A percentile compares a stretch with the other conserved stretches of the same genome.
Evolutionary conservation across 257 asterid species (phyloP).

Genomic region (Jacaranda mimosifolia): DNA sequence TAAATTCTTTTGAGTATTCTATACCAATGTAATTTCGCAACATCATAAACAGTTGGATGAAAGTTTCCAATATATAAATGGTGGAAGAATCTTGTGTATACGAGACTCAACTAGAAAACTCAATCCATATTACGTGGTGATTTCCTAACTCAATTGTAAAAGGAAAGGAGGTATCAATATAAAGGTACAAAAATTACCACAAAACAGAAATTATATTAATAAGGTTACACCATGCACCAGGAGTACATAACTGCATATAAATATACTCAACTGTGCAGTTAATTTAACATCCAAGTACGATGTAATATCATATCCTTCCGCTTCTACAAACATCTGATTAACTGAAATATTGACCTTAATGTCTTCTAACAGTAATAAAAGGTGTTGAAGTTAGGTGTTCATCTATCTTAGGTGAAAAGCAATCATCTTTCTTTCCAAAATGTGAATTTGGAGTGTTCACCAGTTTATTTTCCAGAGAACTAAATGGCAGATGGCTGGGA

Average conservation of each 20-base stretch:
- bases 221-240: slow-evolving; percentile 38
- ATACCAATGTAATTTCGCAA: background rate
- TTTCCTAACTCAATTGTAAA: too few relatives aligned
- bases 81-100: background rate
- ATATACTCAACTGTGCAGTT: background rate
- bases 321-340: background rate
- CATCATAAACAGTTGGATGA: too few relatives aligned
- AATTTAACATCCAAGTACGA: background rate
- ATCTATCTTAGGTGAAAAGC: slow-evolving; percentile 44
- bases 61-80: background rate
- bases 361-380: slow-evolving; percentile 49
- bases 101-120: background rate
- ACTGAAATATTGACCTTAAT: background rate
- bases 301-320: background rate
- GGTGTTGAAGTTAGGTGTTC: slow-evolving; percentile 51
- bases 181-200: too few relatives aligned
- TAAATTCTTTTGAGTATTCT: too few relatives aligned
- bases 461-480: slow-evolving; percentile 60
- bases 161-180: too few relatives aligned
- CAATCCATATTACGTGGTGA: too few relatives aligned
- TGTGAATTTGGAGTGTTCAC: slow-evolving; percentile 43
- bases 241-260: slow-evolving; percentile 32
- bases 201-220: background rate
- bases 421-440: slow-evolving; percentile 32
- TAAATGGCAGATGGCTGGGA: slow-evolving; percentile 48